Conservation (phyloP, 2,329 filamentous ascomycete genomes). For the Blastomyces parvus region DNA sequence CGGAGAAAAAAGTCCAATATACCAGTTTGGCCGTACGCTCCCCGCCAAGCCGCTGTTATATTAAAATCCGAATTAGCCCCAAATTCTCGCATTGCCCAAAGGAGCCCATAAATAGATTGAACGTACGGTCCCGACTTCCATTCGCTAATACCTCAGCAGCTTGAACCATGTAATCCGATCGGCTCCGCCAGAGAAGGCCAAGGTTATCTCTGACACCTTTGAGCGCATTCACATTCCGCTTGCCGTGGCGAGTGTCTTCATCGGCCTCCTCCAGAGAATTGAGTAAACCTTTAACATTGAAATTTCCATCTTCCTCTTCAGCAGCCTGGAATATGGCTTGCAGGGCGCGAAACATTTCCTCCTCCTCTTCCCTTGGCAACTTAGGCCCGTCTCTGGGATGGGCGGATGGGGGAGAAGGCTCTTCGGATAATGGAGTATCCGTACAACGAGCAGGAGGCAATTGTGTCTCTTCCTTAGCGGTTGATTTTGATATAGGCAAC, state of each 20-base stretch:
- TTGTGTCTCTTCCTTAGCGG: background rate
- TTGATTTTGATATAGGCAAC: background rate
- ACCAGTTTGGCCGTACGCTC: conserved; percentile 31
- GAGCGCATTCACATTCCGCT: conserved; percentile 20
- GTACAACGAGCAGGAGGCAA: background rate
- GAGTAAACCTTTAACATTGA: conserved; percentile 24
- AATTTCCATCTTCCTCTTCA: conserved; percentile 19
- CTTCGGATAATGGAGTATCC: background rate
- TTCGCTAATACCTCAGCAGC: conserved; percentile 34
- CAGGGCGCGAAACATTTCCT: conserved; percentile 28
- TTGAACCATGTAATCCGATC: conserved; percentile 27
- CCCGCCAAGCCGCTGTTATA: conserved; percentile 31
- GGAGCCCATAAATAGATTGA: background rate
- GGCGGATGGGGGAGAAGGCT: conserved; percentile 16
- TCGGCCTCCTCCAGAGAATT: conserved; percentile 25
- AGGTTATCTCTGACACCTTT: conserved; percentile 24
- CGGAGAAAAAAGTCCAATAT: conserved; percentile 36
- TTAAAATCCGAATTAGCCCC: conserved; percentile 1
- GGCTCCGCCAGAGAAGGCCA: conserved; percentile 29
- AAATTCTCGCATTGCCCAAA: background rate
- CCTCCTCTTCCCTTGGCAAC: conserved; percentile 24
- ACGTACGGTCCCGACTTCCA: conserved; percentile 36
- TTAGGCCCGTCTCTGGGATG: conserved; percentile 14
- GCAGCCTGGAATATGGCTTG: conserved; percentile 23
- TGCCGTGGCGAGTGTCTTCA: conserved; percentile 19